Evolutionary conservation across 1,284 basidiomycete species (phyloP).

Genomic region (Papiliotrema nemorosa): DNA sequence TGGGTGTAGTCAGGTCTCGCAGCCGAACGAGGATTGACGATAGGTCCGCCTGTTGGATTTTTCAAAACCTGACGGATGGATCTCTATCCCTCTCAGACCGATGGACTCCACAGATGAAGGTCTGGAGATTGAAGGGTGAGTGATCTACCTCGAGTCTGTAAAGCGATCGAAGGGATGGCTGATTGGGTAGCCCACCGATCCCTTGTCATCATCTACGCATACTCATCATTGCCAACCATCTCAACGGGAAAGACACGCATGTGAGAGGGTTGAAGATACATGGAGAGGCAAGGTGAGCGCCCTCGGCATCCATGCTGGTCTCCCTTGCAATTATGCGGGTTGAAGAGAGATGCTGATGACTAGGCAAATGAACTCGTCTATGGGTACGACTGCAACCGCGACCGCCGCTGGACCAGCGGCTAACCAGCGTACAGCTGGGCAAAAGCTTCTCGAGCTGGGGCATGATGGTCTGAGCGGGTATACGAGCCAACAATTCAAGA

Average conservation of each 20-base stretch:
- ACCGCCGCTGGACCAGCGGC: too few relatives aligned
- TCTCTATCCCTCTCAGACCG: constrained; percentile 77
- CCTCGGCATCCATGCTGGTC: background rate
- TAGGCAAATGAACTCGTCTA: background rate
- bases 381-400: too few relatives aligned
- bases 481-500: constrained; percentile 61
- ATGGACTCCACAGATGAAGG: constrained; percentile 73
- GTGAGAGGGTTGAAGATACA: constrained; percentile 83
- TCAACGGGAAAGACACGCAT: constrained; percentile 99
- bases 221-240: constrained; percentile 86
- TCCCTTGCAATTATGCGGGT: background rate
- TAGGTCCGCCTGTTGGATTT: constrained; percentile 73
- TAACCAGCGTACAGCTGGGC: constrained; percentile 16
- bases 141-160: constrained; percentile 48
- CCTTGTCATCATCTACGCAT: constrained; percentile 87
- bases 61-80: constrained; percentile 92
- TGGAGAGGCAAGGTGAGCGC: constrained; percentile 72
- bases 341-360: background rate
- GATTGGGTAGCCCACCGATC: constrained; percentile 65
- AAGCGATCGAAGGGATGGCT: background rate
- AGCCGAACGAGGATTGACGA: background rate
- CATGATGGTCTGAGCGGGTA: constrained; percentile 53
- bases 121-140: constrained; percentile 50
- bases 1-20: background rate
- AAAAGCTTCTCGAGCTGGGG: constrained; percentile 37